These are phyloP conservation scores for Trifolium pratense DNA, from an alignment of 306 rosid genomes.

Conservation along the genomic window DNA sequence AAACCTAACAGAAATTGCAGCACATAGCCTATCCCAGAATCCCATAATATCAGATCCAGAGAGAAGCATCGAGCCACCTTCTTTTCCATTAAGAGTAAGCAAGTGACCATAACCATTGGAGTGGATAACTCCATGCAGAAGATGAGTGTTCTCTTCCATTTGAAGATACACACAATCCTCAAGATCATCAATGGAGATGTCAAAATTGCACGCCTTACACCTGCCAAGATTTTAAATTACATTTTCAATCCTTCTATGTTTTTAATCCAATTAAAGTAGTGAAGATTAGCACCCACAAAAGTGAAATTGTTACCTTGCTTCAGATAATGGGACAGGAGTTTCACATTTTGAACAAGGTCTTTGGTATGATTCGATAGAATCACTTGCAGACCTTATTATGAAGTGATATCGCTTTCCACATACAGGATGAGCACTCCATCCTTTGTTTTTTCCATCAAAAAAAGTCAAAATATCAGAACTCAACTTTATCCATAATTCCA, in stretches of 20 bases:
- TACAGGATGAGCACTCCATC: conserved; percentile 57
- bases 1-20: conserved; percentile 62
- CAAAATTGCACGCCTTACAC: conserved; percentile 45
- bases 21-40: conserved; percentile 74
- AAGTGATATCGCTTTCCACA: conserved; percentile 56
- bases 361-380: conserved; percentile 41
- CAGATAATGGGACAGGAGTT: conserved; percentile 40
- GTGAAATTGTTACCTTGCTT: conserved; percentile 27
- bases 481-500: neutral
- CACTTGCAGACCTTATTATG: conserved; percentile 47
- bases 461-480: conserved; percentile 30
- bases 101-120: conserved; percentile 76
- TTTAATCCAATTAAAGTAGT: neutral
- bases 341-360: conserved; percentile 48
- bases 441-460: conserved; percentile 33
- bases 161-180: conserved; percentile 67
- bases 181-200: conserved; percentile 48
- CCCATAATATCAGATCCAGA: conserved; percentile 63
- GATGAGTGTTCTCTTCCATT: conserved; percentile 64
- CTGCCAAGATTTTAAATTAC: conserved; percentile 25
- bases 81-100: conserved; percentile 66
- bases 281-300: neutral
- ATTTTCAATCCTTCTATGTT: neutral
- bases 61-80: conserved; percentile 69
- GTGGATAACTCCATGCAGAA: conserved; percentile 72